Base-by-base conservation (phyloP, 768 basidiomycete genomes). In the Psilocybe cyanescens region DNA sequence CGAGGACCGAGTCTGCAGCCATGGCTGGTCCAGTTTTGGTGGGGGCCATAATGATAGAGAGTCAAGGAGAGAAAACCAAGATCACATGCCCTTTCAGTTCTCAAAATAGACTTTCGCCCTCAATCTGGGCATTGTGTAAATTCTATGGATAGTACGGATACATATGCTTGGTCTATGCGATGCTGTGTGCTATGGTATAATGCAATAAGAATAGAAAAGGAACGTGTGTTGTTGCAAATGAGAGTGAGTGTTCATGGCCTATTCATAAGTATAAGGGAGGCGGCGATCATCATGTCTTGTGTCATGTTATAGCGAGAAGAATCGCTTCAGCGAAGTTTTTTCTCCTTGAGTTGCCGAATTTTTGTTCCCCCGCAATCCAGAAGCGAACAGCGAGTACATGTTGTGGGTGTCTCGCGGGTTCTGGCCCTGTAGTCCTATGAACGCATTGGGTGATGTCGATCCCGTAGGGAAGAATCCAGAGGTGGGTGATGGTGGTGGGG, bases 381-480 rank as follows among this genome's bases (percentile, higher is more conserved):
- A 64, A 30, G 74, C 65, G 59, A 86, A 79, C 3, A 83, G 77
- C 41, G 86, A 77, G 73, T 85, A 87, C 83, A 86, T 85, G 64
- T 74, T 73, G 67, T 89, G 84, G 3, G 77, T 70, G 65, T 87
- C 84, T 55, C 87, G 85, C 41, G 87, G 87, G 66, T 85, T 81
- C 72, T 84, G 83, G 70, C 41, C 41, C 41, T 86, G 82, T 57
- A 88, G 78, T 47, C 78, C 67, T 9, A 77, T 71, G 70, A 89
- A 87, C 11, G 86, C 82, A 58, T 86, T 84, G 56, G 87, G 86
- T 11, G 82, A 81, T 24, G 85, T 78, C 4, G 81, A 75, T 54
- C 80, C 81, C 14, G 78, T 72, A 35, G 87, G 87, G 77, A 89
- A 88, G 75, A 87, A 81, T 60, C 84, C 85, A 66, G 74, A 85